phyloP scores from a whole-genome alignment of 129 eudicot genomes.

The Apium graveolens region DNA sequence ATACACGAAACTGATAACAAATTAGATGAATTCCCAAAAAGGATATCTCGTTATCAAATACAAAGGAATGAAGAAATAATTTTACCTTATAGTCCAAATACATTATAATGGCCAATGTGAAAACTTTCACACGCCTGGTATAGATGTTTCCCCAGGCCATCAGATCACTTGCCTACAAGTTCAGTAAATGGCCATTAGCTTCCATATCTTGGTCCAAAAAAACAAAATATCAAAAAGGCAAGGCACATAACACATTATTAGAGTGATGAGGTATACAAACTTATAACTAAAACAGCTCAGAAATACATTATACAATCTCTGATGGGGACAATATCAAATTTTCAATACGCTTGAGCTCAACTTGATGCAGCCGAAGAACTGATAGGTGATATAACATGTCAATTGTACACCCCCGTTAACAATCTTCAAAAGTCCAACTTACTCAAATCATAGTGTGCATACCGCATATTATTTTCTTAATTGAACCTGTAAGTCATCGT shows the following conservation, averaged over 20 bases:
- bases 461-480: too few species aligned
- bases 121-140: constrained; percentile 75
- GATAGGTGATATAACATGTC: neutral
- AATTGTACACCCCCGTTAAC: neutral
- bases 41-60: neutral
- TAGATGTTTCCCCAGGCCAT: constrained; percentile 88
- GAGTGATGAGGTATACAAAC: neutral
- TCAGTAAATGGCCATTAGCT: constrained; percentile 14
- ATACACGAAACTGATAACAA: neutral
- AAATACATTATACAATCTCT: neutral
- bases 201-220: constrained; percentile 14
- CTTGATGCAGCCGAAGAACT: neutral
- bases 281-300: neutral
- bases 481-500: neutral
- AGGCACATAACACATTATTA: neutral
- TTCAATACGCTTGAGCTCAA: neutral
- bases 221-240: neutral
- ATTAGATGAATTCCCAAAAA: neutral
- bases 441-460: neutral
- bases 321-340: neutral
- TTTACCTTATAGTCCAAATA: constrained; percentile 85
- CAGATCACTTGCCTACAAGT: constrained; percentile 10
- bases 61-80: neutral
- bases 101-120: constrained; percentile 61
- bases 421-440: neutral